A percentile compares a stretch with the other conserved stretches of the same genome.
phyloP scores from a whole-genome alignment of 2,329 filamentous ascomycete species.

The Epichloe hybrida region DNA sequence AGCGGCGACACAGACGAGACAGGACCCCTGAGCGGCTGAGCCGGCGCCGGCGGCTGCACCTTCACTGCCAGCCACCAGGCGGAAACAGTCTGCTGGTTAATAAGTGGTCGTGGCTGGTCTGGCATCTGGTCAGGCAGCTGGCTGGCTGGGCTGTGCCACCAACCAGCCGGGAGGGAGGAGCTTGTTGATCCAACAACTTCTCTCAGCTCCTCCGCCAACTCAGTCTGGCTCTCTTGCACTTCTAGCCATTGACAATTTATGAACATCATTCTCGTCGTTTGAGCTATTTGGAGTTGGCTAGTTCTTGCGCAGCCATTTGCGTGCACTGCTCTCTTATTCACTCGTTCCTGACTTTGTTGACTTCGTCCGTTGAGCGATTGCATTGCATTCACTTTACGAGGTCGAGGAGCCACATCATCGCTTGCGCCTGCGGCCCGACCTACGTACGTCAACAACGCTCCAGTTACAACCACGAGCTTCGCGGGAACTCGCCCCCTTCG shows the following conservation, averaged over 20 bases:
- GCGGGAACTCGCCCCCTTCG: neutral
- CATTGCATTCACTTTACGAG: neutral
- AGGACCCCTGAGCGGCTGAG: too few species aligned
- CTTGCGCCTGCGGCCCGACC: neutral
- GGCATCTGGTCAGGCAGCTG: too few species aligned
- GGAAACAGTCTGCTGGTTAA: too few species aligned
- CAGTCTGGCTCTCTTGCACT: too few species aligned
- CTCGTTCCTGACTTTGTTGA: neutral
- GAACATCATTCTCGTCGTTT: neutral
- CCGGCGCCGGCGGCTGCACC: too few species aligned
- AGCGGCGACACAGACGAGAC: too few species aligned
- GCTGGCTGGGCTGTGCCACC: too few species aligned
- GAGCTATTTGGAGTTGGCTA: neutral
- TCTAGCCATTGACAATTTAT: neutral
- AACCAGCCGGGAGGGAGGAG: too few species aligned
- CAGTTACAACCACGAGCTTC: neutral
- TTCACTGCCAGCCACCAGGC: too few species aligned
- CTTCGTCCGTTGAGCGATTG: neutral
- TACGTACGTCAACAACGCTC: neutral
- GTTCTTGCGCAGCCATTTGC: neutral
- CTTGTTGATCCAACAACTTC: too few species aligned
- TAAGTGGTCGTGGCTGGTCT: too few species aligned
- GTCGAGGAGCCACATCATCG: neutral
- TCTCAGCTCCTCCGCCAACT: too few species aligned
- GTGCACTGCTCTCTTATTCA: neutral